Evolutionary conservation across 371 early-diverging fungal species (phyloP).

Genomic region (Mucor piriformis): DNA sequence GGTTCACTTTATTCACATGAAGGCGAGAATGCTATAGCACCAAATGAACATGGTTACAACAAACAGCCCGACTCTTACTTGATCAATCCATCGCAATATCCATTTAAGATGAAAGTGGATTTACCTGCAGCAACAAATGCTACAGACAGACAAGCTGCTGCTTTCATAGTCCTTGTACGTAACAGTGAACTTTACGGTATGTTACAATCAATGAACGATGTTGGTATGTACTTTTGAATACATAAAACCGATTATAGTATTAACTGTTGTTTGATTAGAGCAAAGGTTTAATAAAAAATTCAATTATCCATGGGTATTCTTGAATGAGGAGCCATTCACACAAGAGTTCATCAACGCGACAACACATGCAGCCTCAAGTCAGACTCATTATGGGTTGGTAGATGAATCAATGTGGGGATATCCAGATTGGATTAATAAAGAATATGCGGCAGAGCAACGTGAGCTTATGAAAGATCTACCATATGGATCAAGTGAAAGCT

Average conservation of each 20-base stretch:
- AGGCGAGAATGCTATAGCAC: neutral
- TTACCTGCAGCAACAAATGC: conserved; percentile 32
- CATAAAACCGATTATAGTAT: neutral
- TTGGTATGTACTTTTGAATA: conserved; percentile 16
- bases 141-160: conserved; percentile 58
- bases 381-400: conserved; percentile 54
- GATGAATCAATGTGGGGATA: conserved; percentile 79
- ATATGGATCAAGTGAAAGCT: conserved; percentile 84
- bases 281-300: conserved; percentile 75
- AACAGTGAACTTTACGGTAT: conserved; percentile 78
- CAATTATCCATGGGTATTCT: conserved; percentile 82
- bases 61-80: conserved; percentile 31
- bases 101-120: conserved; percentile 26
- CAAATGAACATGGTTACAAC: conserved; percentile 3
- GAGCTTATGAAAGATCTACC: conserved; percentile 68
- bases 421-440: conserved; percentile 80
- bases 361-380: conserved; percentile 47
- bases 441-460: conserved; percentile 57
- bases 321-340: conserved; percentile 77
- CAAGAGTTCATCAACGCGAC: conserved; percentile 54
- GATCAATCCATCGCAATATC: conserved; percentile 30
- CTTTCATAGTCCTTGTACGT: conserved; percentile 62
- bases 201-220: conserved; percentile 55
- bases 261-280: conserved; percentile 51
- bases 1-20: neutral